phyloP scores from a whole-genome alignment of 2,329 filamentous ascomycete species.

The Aureobasidium vineae region DNA sequence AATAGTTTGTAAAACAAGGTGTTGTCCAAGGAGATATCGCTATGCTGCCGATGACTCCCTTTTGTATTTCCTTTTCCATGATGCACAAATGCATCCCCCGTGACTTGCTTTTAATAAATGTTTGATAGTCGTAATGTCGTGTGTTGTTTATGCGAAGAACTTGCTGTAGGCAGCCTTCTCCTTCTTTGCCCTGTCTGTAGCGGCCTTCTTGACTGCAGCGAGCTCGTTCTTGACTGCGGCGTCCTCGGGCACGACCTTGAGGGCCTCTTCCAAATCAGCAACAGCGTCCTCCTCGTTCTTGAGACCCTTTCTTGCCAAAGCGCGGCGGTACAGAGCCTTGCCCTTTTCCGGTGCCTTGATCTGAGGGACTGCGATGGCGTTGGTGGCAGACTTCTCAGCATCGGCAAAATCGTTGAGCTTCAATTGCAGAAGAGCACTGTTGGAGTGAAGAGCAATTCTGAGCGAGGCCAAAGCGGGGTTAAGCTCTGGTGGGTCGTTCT shows the following conservation, averaged over 20 bases:
- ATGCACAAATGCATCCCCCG: background rate
- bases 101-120: background rate
- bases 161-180: constrained; percentile 92
- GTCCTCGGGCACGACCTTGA: constrained; percentile 62
- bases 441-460: constrained; percentile 83
- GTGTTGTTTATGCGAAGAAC: constrained; percentile 61
- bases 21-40: background rate
- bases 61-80: background rate
- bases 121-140: constrained; percentile 25
- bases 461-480: constrained; percentile 67
- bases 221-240: constrained; percentile 73
- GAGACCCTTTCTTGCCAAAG: constrained; percentile 67
- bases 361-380: constrained; percentile 65
- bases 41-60: constrained; percentile 13
- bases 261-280: constrained; percentile 46
- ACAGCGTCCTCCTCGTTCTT: constrained; percentile 81
- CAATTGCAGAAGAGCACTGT: constrained; percentile 79
- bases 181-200: constrained; percentile 72
- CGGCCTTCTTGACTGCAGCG: constrained; percentile 71
- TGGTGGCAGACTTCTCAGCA: constrained; percentile 65
- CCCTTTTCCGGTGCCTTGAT: constrained; percentile 75
- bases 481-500: constrained; percentile 68
- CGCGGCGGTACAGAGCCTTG: constrained; percentile 85
- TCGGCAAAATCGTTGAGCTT: constrained; percentile 74
- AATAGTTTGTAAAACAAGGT: no score